Conservation (phyloP, 75 land plant species). For the Cunninghamia lanceolata region DNA sequence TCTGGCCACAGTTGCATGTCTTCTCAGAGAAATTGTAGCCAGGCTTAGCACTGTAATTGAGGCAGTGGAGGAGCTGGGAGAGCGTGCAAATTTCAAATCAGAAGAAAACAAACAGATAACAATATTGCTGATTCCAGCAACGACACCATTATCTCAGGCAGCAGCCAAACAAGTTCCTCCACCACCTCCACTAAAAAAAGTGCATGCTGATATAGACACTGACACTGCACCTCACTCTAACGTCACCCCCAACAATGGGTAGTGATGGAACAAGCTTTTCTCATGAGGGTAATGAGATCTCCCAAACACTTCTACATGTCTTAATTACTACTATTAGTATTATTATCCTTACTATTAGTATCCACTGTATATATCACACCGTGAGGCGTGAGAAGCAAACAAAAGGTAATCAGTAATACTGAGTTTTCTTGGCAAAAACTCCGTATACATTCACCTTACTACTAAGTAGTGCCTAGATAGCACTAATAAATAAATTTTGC, state of each 20-base stretch:
- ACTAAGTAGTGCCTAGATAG: neutral
- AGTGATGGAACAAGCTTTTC: neutral
- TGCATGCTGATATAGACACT: neutral
- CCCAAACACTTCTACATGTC: slow-evolving; percentile 37
- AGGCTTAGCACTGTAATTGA: slow-evolving; percentile 35
- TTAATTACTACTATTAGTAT: neutral
- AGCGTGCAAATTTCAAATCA: slow-evolving; percentile 11
- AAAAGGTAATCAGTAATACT: neutral
- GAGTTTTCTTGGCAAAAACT: neutral
- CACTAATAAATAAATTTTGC: neutral
- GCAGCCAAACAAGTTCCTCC: neutral
- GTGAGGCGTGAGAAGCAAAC: neutral
- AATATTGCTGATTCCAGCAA: neutral
- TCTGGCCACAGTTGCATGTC: slow-evolving; percentile 29
- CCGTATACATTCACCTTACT: neutral
- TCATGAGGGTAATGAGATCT: neutral
- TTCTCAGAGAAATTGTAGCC: slow-evolving; percentile 38
- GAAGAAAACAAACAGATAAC: neutral
- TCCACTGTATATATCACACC: neutral
- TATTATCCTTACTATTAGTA: too few relatives aligned
- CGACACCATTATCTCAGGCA: neutral
- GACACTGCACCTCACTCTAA: neutral
- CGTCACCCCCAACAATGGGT: neutral
- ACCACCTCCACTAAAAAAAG: neutral
- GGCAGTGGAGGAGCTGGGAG: slow-evolving; percentile 32